These are phyloP conservation scores for Pyricularia sp. DNA, from an alignment of 2,329 filamentous ascomycete species.

Conservation along the genomic window DNA sequence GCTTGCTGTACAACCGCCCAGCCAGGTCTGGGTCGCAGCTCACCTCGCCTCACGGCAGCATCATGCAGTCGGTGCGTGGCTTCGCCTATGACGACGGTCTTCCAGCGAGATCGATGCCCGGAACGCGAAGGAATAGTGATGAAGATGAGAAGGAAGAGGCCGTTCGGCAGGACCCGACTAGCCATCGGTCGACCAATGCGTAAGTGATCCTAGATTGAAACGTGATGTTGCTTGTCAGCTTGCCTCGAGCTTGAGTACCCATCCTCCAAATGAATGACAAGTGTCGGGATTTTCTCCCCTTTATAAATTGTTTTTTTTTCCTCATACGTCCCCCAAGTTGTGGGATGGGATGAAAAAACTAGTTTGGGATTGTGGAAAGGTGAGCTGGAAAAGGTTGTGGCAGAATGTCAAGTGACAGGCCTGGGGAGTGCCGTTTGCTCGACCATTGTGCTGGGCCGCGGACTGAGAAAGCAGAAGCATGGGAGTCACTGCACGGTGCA, in stretches of 20 bases:
- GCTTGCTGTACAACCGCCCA: constrained; percentile 57
- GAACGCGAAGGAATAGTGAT: constrained; percentile 82
- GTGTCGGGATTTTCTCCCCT: background rate
- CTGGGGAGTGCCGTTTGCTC: background rate
- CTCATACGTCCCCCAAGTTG: background rate
- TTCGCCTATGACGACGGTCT: constrained; percentile 55
- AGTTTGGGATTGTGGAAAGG: background rate
- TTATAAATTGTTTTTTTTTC: too few species aligned
- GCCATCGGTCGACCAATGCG: constrained; percentile 67
- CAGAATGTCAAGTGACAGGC: background rate
- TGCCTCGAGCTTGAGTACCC: background rate
- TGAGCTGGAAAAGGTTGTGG: background rate
- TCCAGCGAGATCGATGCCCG: constrained; percentile 78
- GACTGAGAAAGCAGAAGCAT: background rate
- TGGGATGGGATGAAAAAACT: background rate
- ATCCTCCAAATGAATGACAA: background rate
- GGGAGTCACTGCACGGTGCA: background rate
- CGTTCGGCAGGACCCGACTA: constrained; percentile 58
- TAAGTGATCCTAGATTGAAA: constrained; percentile 43
- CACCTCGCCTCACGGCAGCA: constrained; percentile 63
- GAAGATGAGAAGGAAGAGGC: constrained; percentile 78
- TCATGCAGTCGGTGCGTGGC: constrained; percentile 27
- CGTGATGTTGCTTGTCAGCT: background rate
- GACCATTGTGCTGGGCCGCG: background rate
- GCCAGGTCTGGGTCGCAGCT: constrained; percentile 71